phyloP scores from a whole-genome alignment of 306 rosid genomes.

The Rosa multiflora region DNA sequence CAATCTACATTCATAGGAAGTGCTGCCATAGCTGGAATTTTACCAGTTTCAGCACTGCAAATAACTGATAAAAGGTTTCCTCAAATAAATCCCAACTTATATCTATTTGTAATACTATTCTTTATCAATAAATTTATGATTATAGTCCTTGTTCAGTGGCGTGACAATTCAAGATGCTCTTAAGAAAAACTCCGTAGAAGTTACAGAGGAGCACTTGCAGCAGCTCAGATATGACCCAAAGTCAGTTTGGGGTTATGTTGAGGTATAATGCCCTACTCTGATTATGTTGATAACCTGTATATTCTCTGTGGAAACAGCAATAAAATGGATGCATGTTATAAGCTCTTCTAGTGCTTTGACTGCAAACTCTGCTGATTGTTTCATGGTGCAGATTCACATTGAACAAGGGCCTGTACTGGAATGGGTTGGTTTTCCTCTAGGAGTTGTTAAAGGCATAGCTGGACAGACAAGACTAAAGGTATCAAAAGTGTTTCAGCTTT shows the following conservation, averaged over 20 bases:
- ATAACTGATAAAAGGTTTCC: slow-evolving; percentile 80
- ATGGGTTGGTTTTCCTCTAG: slow-evolving; percentile 79
- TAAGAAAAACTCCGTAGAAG: slow-evolving; percentile 54
- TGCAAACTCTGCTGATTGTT: slow-evolving; percentile 6
- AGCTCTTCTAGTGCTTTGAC: slow-evolving; percentile 3
- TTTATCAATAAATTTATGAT: slow-evolving; percentile 17
- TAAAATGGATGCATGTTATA: neutral
- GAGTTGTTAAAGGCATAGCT: slow-evolving; percentile 91
- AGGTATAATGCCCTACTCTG: slow-evolving; percentile 47
- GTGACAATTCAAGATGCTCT: slow-evolving; percentile 57
- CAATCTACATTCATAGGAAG: slow-evolving; percentile 95
- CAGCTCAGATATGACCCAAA: slow-evolving; percentile 78
- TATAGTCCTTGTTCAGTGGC: slow-evolving; percentile 50
- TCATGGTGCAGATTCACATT: slow-evolving; percentile 70
- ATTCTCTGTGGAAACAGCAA: neutral
- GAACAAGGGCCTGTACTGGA: slow-evolving; percentile 96
- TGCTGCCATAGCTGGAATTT: slow-evolving; percentile 81
- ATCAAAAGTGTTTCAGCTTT: slow-evolving; percentile 8
- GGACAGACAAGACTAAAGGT: slow-evolving; percentile 94
- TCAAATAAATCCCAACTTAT: slow-evolving; percentile 16
- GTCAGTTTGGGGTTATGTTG: slow-evolving; percentile 88
- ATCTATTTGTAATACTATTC: neutral
- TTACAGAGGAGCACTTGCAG: slow-evolving; percentile 59
- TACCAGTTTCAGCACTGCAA: slow-evolving; percentile 60
- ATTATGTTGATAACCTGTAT: neutral